phyloP scores from a whole-genome alignment of 1,284 basidiomycete genomes.

The Rhodotorula sp. region DNA sequence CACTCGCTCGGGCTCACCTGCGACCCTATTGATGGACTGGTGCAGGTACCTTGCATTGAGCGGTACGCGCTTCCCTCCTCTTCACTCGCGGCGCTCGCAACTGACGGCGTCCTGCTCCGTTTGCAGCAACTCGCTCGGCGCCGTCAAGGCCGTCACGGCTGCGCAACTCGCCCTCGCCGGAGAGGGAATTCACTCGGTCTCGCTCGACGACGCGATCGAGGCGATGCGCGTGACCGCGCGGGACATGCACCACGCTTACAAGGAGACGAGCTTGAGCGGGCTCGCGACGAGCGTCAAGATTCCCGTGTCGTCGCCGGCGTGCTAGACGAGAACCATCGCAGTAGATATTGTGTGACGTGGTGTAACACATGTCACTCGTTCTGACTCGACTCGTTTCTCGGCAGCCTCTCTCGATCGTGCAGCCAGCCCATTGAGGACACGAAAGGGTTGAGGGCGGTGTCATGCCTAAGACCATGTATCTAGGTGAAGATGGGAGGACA shows the following conservation, averaged over 20 bases:
- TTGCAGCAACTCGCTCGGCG: slow-evolving; percentile 57
- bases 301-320: slow-evolving; percentile 70
- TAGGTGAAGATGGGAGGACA: too few species aligned
- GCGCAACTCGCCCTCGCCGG: slow-evolving; percentile 91
- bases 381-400: too few species aligned
- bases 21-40: slow-evolving; percentile 87
- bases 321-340: slow-evolving; percentile 50
- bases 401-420: too few species aligned
- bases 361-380: too few species aligned
- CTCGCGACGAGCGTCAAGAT: slow-evolving; percentile 66
- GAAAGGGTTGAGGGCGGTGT: too few species aligned
- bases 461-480: too few species aligned
- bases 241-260: slow-evolving; percentile 68
- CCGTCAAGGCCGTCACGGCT: slow-evolving; percentile 59
- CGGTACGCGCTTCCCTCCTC: slow-evolving; percentile 21
- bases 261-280: slow-evolving; percentile 63
- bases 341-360: too few species aligned
- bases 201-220: slow-evolving; percentile 91
- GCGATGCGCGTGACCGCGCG: slow-evolving; percentile 88
- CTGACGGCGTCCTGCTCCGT: not conserved
- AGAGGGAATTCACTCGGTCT: slow-evolving; percentile 80
- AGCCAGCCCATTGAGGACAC: too few species aligned
- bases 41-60: slow-evolving; percentile 93
- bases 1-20: slow-evolving; percentile 66
- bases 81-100: not conserved